A percentile compares a stretch with the other conserved stretches of the same genome.
These are phyloP conservation scores for Carex kokanica DNA, from an alignment of 176 grass and related monocot species.

Conservation along the genomic window DNA sequence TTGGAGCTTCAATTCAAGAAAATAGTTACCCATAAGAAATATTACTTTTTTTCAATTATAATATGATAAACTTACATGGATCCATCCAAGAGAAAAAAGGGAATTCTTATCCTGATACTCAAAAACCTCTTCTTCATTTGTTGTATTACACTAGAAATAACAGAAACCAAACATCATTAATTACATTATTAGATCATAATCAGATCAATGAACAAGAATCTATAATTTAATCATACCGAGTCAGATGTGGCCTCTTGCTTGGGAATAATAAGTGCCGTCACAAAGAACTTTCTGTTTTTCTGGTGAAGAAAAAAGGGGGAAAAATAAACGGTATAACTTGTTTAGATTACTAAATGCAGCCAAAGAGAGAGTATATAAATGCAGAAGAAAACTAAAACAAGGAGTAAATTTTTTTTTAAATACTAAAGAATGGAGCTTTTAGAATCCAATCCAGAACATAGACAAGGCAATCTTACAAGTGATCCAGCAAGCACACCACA, in stretches of 20 bases:
- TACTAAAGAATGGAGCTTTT: neutral
- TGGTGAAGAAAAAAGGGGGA: conserved; percentile 27
- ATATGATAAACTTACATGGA: conserved; percentile 39
- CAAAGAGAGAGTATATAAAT: neutral
- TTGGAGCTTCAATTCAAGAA: conserved; percentile 7
- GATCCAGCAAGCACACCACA: conserved; percentile 60
- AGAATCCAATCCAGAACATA: neutral
- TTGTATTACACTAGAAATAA: conserved; percentile 43
- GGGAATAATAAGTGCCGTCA: conserved; percentile 49
- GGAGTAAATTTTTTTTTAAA: neutral
- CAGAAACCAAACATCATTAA: conserved; percentile 9
- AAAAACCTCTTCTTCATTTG: conserved; percentile 63
- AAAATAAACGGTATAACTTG: conserved; percentile 11
- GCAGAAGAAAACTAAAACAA: neutral
- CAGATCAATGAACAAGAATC: neutral
- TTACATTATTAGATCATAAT: conserved; percentile 11
- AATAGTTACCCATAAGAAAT: neutral
- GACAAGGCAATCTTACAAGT: conserved; percentile 42
- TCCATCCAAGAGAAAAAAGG: conserved; percentile 57
- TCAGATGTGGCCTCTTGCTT: conserved; percentile 50
- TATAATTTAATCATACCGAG: conserved; percentile 33
- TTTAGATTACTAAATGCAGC: neutral
- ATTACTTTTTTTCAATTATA: neutral
- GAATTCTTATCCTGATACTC: conserved; percentile 57
- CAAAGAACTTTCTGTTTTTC: conserved; percentile 61